These are phyloP conservation scores for Fonsecaea pugnacius DNA, from an alignment of 2,329 filamentous ascomycete genomes.

Conservation along the genomic window DNA sequence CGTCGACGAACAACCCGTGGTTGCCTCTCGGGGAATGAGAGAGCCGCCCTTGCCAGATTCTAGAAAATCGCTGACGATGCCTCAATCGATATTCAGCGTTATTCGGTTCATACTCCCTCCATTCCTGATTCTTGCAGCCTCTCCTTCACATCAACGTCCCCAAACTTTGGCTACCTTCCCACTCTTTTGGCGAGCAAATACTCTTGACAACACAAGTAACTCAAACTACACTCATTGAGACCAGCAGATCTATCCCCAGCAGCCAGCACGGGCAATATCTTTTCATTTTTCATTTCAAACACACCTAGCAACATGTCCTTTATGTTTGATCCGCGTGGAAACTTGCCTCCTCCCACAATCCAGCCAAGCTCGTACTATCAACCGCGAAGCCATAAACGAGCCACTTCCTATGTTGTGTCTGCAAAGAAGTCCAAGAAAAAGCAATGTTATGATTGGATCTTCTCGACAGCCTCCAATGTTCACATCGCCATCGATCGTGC, in stretches of 20 bases:
- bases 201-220: neutral
- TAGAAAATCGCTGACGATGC: neutral
- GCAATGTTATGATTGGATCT: constrained; percentile 39
- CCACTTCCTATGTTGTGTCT: constrained; percentile 15
- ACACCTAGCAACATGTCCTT: constrained; percentile 21
- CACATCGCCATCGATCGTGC: constrained; percentile 44
- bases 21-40: neutral
- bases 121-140: neutral
- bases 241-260: neutral
- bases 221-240: neutral
- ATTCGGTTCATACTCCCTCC: neutral
- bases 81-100: neutral
- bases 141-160: neutral
- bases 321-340: constrained; percentile 25
- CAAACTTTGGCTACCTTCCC: constrained; percentile 7
- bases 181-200: constrained; percentile 6
- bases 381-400: constrained; percentile 13
- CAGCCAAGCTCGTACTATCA: constrained; percentile 30
- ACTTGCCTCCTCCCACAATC: constrained; percentile 28
- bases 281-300: neutral
- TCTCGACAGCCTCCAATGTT: constrained; percentile 38
- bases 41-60: neutral
- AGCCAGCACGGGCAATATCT: neutral
- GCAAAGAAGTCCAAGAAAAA: constrained; percentile 31
- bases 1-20: neutral